Conservation (phyloP, 768 basidiomycete species). For the Boletus rubroflammeus region DNA sequence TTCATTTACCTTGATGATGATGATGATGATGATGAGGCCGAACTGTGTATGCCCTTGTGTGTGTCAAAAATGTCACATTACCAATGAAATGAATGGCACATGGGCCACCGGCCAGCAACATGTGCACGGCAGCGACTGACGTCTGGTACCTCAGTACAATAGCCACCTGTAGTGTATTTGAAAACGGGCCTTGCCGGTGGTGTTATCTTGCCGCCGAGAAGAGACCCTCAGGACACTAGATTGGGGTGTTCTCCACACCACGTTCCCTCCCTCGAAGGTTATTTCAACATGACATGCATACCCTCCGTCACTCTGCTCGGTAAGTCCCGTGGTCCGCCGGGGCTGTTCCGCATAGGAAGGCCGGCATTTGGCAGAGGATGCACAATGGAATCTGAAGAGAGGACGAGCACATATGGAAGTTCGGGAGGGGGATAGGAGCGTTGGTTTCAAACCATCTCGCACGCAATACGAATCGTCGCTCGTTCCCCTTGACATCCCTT, state of each 20-base stretch:
- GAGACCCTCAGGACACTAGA: constrained; percentile 1
- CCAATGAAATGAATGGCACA: constrained; percentile 21
- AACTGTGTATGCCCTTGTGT: not conserved
- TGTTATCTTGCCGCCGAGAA: constrained; percentile 20
- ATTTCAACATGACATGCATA: constrained; percentile 16
- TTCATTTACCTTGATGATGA: constrained; percentile 15
- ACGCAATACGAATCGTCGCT: constrained; percentile 8
- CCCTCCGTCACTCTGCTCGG: constrained; percentile 12
- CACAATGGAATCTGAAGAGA: constrained; percentile 12
- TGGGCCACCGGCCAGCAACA: constrained; percentile 7
- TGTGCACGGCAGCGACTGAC: constrained; percentile 22
- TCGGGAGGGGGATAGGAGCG: constrained; percentile 7
- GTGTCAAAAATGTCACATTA: constrained; percentile 4
- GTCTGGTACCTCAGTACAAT: constrained; percentile 8
- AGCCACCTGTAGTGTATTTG: constrained; percentile 11
- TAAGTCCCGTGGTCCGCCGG: constrained; percentile 16
- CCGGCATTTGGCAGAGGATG: constrained; percentile 8
- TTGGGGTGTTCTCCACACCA: constrained; percentile 27
- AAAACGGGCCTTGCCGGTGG: constrained; percentile 17
- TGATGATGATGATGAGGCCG: not conserved
- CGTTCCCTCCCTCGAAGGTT: constrained; percentile 32
- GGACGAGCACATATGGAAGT: constrained; percentile 18
- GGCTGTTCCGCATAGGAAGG: constrained; percentile 16
- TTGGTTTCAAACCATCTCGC: constrained; percentile 13
- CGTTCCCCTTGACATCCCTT: constrained; percentile 13